Base-by-base conservation (phyloP, 768 basidiomycete species). In the Cubamyces lactineus region DNA sequence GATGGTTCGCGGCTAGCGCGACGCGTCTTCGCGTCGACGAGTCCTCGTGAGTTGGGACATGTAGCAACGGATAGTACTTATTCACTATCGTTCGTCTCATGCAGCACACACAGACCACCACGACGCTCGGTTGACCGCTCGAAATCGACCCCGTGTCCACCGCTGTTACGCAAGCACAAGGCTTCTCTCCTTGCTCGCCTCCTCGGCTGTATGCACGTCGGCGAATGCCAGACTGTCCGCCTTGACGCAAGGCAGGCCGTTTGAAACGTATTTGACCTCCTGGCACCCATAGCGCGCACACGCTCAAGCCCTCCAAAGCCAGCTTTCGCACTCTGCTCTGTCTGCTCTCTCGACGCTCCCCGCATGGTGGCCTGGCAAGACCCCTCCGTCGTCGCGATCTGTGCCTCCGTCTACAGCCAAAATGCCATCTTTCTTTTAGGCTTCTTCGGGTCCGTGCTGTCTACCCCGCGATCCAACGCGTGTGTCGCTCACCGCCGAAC, bases 331-430 rank as follows among this genome's bases (percentile, higher is more conserved):
- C 15, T 16, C n/a, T 26, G 28, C 43, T 12, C 28, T 21, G 8
- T 41, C n/a, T 8, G 26, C 16, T 55, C 42, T 55, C 42, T n/a
- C 15, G 8, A 16, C 42, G 17, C 24, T 15, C 9, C 23, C 38
- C 47, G 21, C 30, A 62, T 62, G 61, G 50, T 53, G 24, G 30
- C 30, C 57, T 63, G 62, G 62, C 51, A 58, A 43, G 62, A 63
- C 39, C 62, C 62, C 62, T 21, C 39, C 23, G 62, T 63, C 9
- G 30, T 63, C 46, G 52, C 51, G 11, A 47, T 59, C 38, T 63
- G 57, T 41, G 57, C 23, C 41, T 54, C 54, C 30, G 13, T 63
- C 51, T 63, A 63, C 48, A 50, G 41, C 46, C 57, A 58, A 28
- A 54, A 59, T 34, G 48, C 57, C 24, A 47, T 63, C 52, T 58